Conservation (phyloP, 108 stramenopile species). For the Parmales sp. region DNA sequence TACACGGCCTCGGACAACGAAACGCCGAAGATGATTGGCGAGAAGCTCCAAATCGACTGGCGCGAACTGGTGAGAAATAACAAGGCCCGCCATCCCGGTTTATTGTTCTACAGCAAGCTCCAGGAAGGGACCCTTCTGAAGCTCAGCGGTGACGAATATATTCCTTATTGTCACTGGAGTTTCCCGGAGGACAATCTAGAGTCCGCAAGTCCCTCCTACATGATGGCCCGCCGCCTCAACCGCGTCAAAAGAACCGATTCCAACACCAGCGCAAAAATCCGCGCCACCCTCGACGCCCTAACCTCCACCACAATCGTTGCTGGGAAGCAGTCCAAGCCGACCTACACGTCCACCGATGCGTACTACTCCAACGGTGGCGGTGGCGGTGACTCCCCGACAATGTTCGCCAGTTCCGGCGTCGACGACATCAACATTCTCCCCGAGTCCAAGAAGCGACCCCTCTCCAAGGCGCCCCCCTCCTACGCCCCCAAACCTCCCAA, state of each 20-base stretch:
- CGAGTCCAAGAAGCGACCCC: too few species aligned
- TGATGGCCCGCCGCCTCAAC: conserved; percentile 70
- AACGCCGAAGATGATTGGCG: conserved; percentile 62
- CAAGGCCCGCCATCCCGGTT: conserved; percentile 42
- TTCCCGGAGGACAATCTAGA: conserved; percentile 71
- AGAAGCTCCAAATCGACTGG: conserved; percentile 48
- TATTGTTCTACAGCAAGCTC: conserved; percentile 37
- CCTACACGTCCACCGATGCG: too few species aligned
- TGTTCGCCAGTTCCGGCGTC: too few species aligned
- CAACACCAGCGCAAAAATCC: too few species aligned
- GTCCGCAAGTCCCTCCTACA: conserved; percentile 62
- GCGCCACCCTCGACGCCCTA: too few species aligned
- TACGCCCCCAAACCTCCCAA: too few species aligned
- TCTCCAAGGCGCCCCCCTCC: too few species aligned
- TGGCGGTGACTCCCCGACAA: too few species aligned
- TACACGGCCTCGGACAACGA: conserved; percentile 68
- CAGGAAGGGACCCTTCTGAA: conserved; percentile 47
- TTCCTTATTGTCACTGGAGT: conserved; percentile 62
- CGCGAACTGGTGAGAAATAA: conserved; percentile 55
- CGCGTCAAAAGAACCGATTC: conserved; percentile 12
- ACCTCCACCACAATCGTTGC: too few species aligned
- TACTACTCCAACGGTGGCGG: too few species aligned
- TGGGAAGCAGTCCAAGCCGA: too few species aligned
- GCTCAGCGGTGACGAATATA: conserved; percentile 47
- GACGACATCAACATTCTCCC: too few species aligned